Base-by-base conservation (phyloP, 1,139 yeast genomes). In the Starmera stellimalicola region DNA sequence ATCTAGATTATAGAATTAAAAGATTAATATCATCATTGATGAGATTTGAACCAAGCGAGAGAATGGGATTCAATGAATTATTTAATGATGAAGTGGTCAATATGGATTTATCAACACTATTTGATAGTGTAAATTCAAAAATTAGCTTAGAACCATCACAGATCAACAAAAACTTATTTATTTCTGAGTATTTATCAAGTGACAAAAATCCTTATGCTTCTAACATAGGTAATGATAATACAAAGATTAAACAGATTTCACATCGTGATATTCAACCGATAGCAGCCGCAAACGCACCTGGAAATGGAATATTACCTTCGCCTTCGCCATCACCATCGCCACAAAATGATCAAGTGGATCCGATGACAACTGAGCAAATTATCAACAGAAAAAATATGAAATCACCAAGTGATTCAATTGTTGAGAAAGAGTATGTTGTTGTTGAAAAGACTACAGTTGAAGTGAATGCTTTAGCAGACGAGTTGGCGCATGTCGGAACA, bases 381-480 rank as follows among this genome's bases (percentile, higher is more conserved):
- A 34, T 31, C 30, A 29, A 30, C 15, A 35, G 36, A 34, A 47
- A 36, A 39, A 48, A 35, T 36, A 31, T 33, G 24, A 30, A 33
- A 23, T 19, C 37, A 30, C 65, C 47, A 6, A 45, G 70, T 18
- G 78, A 73, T 32, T 52, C 69, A 12, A 60, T 67, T 25, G 60
- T 77, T 36, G 94, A 82, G 45, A 76, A 74, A 43, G 96, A 87
- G 49, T 91, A 91, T 48, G 97, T 91, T 30, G 94, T 91, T 26
- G 91, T 91, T 18, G 97, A 91, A 54, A 88, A 87, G 55, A 70
- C 94, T 34, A 85, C 93, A 0, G 96, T 91, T 5, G 97, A 91
- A 55, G 94, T 91, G 9, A 91, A 91, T 59, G 93, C 95, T 2
- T 65, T 91, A 37, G 97, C 97, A 8, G 97, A 91, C 56, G 94